phyloP scores from a whole-genome alignment of 257 asterid species.

The Capsicum rhomboideum region DNA sequence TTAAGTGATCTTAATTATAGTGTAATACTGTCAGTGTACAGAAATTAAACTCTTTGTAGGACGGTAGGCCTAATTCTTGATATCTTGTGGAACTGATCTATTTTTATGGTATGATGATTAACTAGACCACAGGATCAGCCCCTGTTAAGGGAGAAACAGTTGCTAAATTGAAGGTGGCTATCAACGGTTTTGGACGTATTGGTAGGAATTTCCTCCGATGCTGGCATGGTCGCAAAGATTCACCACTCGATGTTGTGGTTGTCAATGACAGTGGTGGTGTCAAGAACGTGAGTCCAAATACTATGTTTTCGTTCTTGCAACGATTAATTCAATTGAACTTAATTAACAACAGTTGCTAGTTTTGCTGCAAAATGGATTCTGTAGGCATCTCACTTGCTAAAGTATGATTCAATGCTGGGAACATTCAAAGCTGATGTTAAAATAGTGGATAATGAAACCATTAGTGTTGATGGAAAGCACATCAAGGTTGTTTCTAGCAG shows the following conservation, averaged over 20 bases:
- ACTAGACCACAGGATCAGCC: slow-evolving; percentile 51
- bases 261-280: slow-evolving; percentile 95
- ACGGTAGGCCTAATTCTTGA: too few relatives aligned
- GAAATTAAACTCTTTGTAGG: not conserved
- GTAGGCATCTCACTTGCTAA: slow-evolving; percentile 89
- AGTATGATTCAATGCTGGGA: slow-evolving; percentile 89
- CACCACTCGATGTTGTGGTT: slow-evolving; percentile 83
- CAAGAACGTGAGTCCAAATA: slow-evolving; percentile 49
- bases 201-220: slow-evolving; percentile 96
- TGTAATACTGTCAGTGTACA: not conserved
- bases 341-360: not conserved
- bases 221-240: slow-evolving; percentile 91
- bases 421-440: slow-evolving; percentile 88
- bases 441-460: slow-evolving; percentile 67
- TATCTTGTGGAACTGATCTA: not conserved
- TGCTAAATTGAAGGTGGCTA: slow-evolving; percentile 85
- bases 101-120: not conserved
- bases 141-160: slow-evolving; percentile 66
- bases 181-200: slow-evolving; percentile 86
- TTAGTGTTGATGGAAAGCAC: slow-evolving; percentile 79
- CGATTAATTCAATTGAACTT: not conserved
- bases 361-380: not conserved
- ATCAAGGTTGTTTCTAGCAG: slow-evolving; percentile 75
- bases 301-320: not conserved
- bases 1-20: not conserved